A percentile compares a stretch with the other conserved stretches of the same genome.
phyloP scores from a whole-genome alignment of 768 basidiomycete species.

The Paxillus involutus region DNA sequence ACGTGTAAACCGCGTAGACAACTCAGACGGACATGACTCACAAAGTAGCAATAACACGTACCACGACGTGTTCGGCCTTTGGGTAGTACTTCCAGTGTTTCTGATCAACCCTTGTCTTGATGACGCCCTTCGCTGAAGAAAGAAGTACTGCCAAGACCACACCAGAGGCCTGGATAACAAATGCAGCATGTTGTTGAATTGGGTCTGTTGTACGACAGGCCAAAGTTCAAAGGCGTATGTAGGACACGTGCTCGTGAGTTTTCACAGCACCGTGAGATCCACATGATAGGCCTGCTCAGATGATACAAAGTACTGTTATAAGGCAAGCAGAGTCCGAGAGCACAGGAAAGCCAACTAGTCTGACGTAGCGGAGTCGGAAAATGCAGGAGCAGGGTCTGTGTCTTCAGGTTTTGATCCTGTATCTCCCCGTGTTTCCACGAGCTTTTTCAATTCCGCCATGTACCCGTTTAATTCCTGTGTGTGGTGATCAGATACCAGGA shows the following conservation, averaged over 20 bases:
- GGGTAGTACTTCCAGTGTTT: too few species aligned
- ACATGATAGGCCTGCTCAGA: not conserved
- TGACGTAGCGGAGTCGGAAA: not conserved
- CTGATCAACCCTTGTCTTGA: too few species aligned
- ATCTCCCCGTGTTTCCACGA: constrained; percentile 13
- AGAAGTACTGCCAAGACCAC: too few species aligned
- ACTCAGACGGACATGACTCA: too few species aligned
- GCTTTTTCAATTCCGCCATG: constrained; percentile 30
- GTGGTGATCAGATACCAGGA: constrained; percentile 5
- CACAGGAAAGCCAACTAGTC: constrained; percentile 11
- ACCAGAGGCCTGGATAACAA: too few species aligned
- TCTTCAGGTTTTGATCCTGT: not conserved
- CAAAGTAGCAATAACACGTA: too few species aligned
- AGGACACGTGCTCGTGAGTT: not conserved
- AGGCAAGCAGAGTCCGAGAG: not conserved
- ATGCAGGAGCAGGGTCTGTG: not conserved
- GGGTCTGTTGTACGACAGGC: too few species aligned
- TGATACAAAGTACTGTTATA: constrained; percentile 7
- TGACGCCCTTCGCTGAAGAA: too few species aligned
- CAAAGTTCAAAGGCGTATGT: too few species aligned
- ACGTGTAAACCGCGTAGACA: too few species aligned
- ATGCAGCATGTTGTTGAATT: too few species aligned
- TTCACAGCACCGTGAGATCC: not conserved
- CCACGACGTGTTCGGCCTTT: too few species aligned
- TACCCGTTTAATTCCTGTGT: constrained; percentile 32